Evolutionary conservation across 139 green algal genomes (phyloP).

Genomic region (Dunaliella primolecta): DNA sequence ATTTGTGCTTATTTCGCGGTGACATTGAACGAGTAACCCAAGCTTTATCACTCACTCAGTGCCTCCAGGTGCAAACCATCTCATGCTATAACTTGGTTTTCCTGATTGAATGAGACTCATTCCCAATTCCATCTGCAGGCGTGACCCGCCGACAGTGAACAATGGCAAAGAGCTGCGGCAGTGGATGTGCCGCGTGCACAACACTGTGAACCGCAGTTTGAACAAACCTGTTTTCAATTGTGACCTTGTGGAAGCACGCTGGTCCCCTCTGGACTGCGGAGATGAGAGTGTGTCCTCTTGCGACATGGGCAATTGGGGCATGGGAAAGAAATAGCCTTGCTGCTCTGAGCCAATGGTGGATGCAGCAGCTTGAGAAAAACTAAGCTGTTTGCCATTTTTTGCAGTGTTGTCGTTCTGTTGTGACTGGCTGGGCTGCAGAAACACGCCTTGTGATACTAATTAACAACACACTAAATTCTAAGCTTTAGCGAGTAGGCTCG

Average conservation of each 20-base stretch:
- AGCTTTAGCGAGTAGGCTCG: too few species aligned
- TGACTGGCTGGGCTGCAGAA: neutral
- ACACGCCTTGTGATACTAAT: neutral
- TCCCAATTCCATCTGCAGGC: too few species aligned
- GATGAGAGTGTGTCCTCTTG: neutral
- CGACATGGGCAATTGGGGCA: neutral
- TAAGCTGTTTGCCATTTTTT: too few species aligned
- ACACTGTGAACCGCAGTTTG: conserved; percentile 54
- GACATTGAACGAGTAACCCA: too few species aligned
- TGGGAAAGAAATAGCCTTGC: too few species aligned
- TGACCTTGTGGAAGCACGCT: conserved; percentile 62
- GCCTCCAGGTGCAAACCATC: too few species aligned
- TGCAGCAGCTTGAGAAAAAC: too few species aligned
- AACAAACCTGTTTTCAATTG: conserved; percentile 88
- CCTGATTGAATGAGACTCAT: too few species aligned
- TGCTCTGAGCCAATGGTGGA: too few species aligned
- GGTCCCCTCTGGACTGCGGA: conserved; percentile 45
- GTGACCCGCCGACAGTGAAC: conserved; percentile 49
- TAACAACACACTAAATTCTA: neutral
- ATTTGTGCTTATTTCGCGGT: too few species aligned
- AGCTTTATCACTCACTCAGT: too few species aligned
- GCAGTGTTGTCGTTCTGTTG: neutral
- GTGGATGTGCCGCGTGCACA: conserved; percentile 89
- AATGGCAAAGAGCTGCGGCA: conserved; percentile 54
- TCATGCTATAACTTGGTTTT: too few species aligned